Conservation (phyloP, 2,329 filamentous ascomycete species). For the Fusarium sp. region DNA sequence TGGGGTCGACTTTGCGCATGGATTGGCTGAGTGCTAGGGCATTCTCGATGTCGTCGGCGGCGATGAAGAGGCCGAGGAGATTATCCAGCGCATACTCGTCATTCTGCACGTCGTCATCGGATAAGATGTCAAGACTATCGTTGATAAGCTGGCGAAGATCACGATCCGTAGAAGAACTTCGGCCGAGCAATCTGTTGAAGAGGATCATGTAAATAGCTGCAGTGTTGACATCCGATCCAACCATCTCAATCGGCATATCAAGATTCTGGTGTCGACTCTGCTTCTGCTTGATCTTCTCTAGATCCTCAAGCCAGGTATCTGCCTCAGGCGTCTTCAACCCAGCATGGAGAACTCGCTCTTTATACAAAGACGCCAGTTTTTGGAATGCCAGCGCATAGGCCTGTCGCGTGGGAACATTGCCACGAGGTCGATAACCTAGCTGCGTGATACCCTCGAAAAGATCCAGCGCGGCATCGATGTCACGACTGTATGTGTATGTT, state of each 20-base stretch:
- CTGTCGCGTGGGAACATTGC: slow-evolving; percentile 56
- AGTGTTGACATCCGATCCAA: slow-evolving; percentile 58
- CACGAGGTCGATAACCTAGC: slow-evolving; percentile 56
- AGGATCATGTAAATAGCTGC: slow-evolving; percentile 58
- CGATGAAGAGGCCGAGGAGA: slow-evolving; percentile 56
- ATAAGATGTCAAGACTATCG: slow-evolving; percentile 56
- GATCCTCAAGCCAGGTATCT: slow-evolving; percentile 51
- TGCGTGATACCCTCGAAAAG: slow-evolving; percentile 56
- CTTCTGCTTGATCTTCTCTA: slow-evolving; percentile 55
- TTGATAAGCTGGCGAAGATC: slow-evolving; percentile 53
- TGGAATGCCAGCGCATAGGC: slow-evolving; percentile 58
- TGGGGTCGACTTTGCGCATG: slow-evolving; percentile 54
- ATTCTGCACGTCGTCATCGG: slow-evolving; percentile 58
- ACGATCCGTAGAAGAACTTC: slow-evolving; percentile 45
- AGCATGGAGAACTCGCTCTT: slow-evolving; percentile 50
- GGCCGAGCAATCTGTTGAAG: slow-evolving; percentile 53
- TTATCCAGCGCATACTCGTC: slow-evolving; percentile 59
- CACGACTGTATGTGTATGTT: slow-evolving; percentile 53
- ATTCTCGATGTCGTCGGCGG: slow-evolving; percentile 54
- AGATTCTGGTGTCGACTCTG: slow-evolving; percentile 56
- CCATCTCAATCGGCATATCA: slow-evolving; percentile 57
- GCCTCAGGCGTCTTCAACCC: slow-evolving; percentile 49
- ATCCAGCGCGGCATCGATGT: slow-evolving; percentile 53
- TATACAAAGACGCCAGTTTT: slow-evolving; percentile 56
- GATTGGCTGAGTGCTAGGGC: slow-evolving; percentile 56